A percentile compares a stretch with the other conserved stretches of the same genome.
Evolutionary conservation across 768 basidiomycete genomes (phyloP).

Genomic region (Mycena haematopus): DNA sequence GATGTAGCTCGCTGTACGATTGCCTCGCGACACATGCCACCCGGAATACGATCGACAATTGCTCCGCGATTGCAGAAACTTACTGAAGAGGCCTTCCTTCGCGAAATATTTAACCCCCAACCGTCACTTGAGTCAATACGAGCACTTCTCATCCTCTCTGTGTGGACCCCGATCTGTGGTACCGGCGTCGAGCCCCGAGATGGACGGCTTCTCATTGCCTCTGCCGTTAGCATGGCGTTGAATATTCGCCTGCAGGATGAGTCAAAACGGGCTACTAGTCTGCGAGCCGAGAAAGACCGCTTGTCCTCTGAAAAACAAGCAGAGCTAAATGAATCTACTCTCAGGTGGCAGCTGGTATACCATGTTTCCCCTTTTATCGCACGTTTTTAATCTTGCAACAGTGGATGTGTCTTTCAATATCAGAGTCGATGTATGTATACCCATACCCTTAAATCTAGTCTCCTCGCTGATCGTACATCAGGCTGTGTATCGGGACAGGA

Average conservation of each 20-base stretch:
- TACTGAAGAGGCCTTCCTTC: slow-evolving; percentile 46
- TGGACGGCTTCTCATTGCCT: slow-evolving; percentile 44
- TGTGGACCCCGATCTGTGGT: slow-evolving; percentile 51
- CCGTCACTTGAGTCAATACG: slow-evolving; percentile 50
- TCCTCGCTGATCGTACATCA: slow-evolving; percentile 21
- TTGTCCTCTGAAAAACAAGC: slow-evolving; percentile 31
- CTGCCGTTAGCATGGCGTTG: slow-evolving; percentile 55
- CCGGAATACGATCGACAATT: slow-evolving; percentile 40
- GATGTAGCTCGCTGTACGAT: slow-evolving; percentile 54
- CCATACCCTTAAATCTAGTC: background rate
- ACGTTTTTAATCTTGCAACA: slow-evolving; percentile 27
- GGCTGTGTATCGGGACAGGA: slow-evolving; percentile 51
- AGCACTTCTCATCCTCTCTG: slow-evolving; percentile 48
- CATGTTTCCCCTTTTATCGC: background rate
- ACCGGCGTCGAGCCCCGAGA: slow-evolving; percentile 40
- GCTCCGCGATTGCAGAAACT: slow-evolving; percentile 49
- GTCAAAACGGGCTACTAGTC: slow-evolving; percentile 38
- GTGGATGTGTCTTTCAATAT: slow-evolving; percentile 46
- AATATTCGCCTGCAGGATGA: slow-evolving; percentile 48
- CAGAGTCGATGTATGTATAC: slow-evolving; percentile 45
- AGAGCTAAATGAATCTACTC: slow-evolving; percentile 42
- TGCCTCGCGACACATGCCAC: slow-evolving; percentile 50
- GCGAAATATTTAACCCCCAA: slow-evolving; percentile 49
- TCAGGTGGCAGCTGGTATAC: slow-evolving; percentile 47
- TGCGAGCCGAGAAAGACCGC: slow-evolving; percentile 35